These are phyloP conservation scores for Suillus subaureus DNA, from an alignment of 768 basidiomycete species.

Conservation along the genomic window DNA sequence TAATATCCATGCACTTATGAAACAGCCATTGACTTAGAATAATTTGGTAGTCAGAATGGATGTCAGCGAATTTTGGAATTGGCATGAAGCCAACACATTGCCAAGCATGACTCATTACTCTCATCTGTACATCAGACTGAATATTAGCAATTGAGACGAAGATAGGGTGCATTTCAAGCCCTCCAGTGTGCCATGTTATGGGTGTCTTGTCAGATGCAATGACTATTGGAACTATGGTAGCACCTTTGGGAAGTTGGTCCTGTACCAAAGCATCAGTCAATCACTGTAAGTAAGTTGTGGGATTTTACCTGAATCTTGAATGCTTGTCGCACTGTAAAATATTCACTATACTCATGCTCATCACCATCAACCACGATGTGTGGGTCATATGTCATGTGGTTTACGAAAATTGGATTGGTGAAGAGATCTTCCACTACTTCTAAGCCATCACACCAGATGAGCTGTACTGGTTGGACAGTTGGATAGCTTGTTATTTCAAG, in stretches of 20 bases:
- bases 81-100: slow-evolving; percentile 31
- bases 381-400: background rate
- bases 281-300: background rate
- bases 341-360: background rate
- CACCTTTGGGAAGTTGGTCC: background rate
- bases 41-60: slow-evolving; percentile 21
- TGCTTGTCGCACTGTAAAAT: background rate
- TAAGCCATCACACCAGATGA: background rate
- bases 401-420: background rate
- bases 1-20: slow-evolving; percentile 34
- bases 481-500: background rate
- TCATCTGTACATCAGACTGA: slow-evolving; percentile 11
- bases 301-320: background rate
- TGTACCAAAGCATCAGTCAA: background rate
- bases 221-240: background rate
- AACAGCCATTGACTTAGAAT: slow-evolving; percentile 30
- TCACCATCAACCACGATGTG: background rate
- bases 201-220: slow-evolving; percentile 10
- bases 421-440: background rate
- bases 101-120: slow-evolving; percentile 11
- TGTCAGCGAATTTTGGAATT: slow-evolving; percentile 23
- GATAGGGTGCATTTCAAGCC: background rate
- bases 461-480: background rate
- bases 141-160: slow-evolving; percentile 5
- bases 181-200: background rate